phyloP scores from a whole-genome alignment of 106 monocot genomes.

The Gastrodia elata region DNA sequence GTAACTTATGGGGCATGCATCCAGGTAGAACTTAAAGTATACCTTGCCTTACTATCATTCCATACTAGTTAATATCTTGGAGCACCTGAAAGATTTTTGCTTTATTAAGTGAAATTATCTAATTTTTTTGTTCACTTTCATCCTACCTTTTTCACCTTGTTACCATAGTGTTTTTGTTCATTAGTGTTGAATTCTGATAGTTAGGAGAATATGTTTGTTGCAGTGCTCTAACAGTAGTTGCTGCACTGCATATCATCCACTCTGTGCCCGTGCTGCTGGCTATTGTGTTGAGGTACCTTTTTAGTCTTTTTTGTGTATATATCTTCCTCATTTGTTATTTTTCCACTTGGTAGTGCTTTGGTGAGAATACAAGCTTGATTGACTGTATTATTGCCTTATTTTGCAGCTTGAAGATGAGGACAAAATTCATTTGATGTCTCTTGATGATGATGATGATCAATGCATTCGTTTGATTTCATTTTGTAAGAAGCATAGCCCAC shows the following conservation, averaged over 20 bases:
- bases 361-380: background rate
- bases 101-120: background rate
- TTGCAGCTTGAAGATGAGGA: slow-evolving; percentile 87
- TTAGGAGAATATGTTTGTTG: slow-evolving; percentile 7
- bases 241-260: slow-evolving; percentile 93
- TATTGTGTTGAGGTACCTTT: slow-evolving; percentile 85
- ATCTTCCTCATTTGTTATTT: background rate
- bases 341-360: background rate
- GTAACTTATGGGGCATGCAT: slow-evolving; percentile 97
- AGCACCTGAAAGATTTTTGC: background rate
- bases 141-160: background rate
- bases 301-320: background rate
- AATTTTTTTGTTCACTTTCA: background rate
- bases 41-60: background rate
- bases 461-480: slow-evolving; percentile 85
- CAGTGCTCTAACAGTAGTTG: slow-evolving; percentile 89
- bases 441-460: slow-evolving; percentile 82
- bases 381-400: slow-evolving; percentile 2
- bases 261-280: slow-evolving; percentile 98
- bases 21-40: slow-evolving; percentile 42
- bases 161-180: background rate
- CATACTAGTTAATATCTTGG: background rate
- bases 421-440: slow-evolving; percentile 59
- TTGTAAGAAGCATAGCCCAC: slow-evolving; percentile 88
- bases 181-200: background rate